Percentiles rank a stretch among this genome's conserved stretches.
phyloP scores from a whole-genome alignment of 106 monocot species.

The Dioscorea zingiberensis region DNA sequence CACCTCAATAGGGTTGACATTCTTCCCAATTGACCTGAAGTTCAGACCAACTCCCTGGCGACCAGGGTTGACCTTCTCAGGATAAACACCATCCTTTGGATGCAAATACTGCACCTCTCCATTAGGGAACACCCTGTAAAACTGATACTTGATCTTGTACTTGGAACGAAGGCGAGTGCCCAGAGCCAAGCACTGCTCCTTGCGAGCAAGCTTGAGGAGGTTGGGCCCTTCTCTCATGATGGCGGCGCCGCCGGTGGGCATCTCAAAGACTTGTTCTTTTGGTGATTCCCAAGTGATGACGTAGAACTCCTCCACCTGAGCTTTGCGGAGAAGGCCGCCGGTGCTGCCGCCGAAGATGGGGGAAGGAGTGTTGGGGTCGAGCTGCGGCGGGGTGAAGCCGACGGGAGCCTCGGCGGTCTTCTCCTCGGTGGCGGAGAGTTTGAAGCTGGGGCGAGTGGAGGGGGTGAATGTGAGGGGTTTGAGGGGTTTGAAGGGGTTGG shows the following conservation, averaged over 20 bases:
- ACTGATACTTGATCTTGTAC: constrained; percentile 98
- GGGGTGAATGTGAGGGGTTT: constrained; percentile 5
- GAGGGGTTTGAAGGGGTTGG: constrained; percentile 4
- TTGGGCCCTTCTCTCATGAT: constrained; percentile 93
- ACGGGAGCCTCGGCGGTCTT: constrained; percentile 26
- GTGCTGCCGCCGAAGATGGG: constrained; percentile 96
- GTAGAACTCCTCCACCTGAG: constrained; percentile 95
- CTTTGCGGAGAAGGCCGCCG: constrained; percentile 89
- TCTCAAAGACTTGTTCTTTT: constrained; percentile 95
- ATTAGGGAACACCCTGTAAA: constrained; percentile 95
- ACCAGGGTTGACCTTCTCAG: constrained; percentile 94
- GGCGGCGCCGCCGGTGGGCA: constrained; percentile 94
- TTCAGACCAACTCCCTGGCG: constrained; percentile 78
- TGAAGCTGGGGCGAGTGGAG: not conserved
- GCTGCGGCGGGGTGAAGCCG: constrained; percentile 85
- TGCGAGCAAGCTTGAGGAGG: constrained; percentile 86
- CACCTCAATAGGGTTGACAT: constrained; percentile 82
- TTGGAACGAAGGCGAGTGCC: constrained; percentile 82
- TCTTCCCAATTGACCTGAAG: constrained; percentile 82
- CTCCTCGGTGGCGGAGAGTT: constrained; percentile 1
- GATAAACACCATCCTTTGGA: constrained; percentile 95
- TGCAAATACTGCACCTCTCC: constrained; percentile 98
- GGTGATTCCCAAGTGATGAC: constrained; percentile 94
- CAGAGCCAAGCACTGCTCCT: constrained; percentile 95
- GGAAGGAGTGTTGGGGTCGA: constrained; percentile 88